A percentile compares a stretch with the other conserved stretches of the same genome.
Evolutionary conservation across 2,329 filamentous ascomycete species (phyloP).

Genomic region (Ascochyta rabiei): DNA sequence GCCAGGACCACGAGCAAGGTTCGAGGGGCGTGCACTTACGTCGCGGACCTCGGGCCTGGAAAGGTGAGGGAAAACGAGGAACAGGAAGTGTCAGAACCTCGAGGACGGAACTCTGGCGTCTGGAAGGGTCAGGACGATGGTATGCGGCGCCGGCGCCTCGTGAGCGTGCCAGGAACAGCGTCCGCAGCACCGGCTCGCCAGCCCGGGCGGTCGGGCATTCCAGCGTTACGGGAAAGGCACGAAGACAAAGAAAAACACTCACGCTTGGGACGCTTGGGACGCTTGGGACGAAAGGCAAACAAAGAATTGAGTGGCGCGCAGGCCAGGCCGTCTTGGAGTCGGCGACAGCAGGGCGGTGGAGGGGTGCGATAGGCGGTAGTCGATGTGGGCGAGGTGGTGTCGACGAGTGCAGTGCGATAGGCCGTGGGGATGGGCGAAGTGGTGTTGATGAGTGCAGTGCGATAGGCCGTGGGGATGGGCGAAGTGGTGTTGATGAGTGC

Average conservation of each 20-base stretch:
- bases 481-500: neutral
- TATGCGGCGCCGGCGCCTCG: constrained; percentile 15
- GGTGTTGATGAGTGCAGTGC: neutral
- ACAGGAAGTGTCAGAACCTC: constrained; percentile 16
- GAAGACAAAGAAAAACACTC: constrained; percentile 12
- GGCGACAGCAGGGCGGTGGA: neutral
- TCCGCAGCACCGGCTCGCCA: constrained; percentile 17
- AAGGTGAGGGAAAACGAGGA: constrained; percentile 9
- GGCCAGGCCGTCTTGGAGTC: neutral
- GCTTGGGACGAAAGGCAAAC: too few species aligned
- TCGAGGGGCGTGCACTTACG: constrained; percentile 14
- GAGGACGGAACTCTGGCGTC: constrained; percentile 23
- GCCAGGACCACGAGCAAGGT: constrained; percentile 19
- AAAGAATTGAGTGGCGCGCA: neutral
- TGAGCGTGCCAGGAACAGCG: constrained; percentile 20
- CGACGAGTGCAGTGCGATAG: neutral
- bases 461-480: too few species aligned
- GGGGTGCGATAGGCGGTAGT: too few species aligned
- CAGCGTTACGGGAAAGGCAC: constrained; percentile 6
- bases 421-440: neutral
- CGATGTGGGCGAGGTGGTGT: neutral
- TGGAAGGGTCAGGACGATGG: constrained; percentile 15
- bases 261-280: constrained; percentile 17
- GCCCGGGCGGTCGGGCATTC: constrained; percentile 18
- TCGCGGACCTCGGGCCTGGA: constrained; percentile 8